These are phyloP conservation scores for Rhodotorula sp. DNA, from an alignment of 1,284 basidiomycete species.

Conservation along the genomic window DNA sequence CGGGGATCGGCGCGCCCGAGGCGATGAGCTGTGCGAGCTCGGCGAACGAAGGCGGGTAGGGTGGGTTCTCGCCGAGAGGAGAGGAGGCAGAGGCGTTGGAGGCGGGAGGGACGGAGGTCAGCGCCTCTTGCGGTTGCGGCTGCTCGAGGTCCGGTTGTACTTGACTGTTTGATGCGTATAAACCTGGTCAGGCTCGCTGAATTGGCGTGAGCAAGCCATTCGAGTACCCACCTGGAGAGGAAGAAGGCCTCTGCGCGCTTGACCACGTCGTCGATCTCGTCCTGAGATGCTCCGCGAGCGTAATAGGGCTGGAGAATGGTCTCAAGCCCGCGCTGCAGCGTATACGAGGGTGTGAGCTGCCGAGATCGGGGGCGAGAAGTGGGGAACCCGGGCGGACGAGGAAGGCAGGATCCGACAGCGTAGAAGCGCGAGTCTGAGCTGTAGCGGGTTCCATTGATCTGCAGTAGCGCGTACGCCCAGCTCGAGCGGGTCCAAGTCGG, in stretches of 20 bases:
- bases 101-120: not conserved
- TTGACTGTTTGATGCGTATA: not conserved
- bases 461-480: too few species aligned
- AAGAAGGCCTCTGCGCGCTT: slow-evolving; percentile 41
- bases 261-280: slow-evolving; percentile 36
- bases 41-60: slow-evolving; percentile 44
- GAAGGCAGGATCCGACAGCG: not conserved
- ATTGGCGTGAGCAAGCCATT: not conserved
- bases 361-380: not conserved
- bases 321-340: slow-evolving; percentile 32
- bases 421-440: too few species aligned
- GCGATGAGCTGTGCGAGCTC: slow-evolving; percentile 44
- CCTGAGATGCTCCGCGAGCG: slow-evolving; percentile 21
- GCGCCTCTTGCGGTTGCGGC: not conserved
- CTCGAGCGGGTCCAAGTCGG: too few species aligned
- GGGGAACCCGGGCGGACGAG: slow-evolving; percentile 2
- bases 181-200: not conserved
- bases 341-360: not conserved
- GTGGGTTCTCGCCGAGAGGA: slow-evolving; percentile 15
- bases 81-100: not conserved
- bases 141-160: not conserved
- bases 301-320: slow-evolving; percentile 36
- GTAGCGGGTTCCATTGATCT: too few species aligned
- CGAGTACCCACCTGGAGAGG: slow-evolving; percentile 17
- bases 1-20: slow-evolving; percentile 42